A percentile compares a stretch with the other conserved stretches of the same genome.
phyloP scores from a whole-genome alignment of 2,329 filamentous ascomycete genomes.

The Chaetomium strumarium region DNA sequence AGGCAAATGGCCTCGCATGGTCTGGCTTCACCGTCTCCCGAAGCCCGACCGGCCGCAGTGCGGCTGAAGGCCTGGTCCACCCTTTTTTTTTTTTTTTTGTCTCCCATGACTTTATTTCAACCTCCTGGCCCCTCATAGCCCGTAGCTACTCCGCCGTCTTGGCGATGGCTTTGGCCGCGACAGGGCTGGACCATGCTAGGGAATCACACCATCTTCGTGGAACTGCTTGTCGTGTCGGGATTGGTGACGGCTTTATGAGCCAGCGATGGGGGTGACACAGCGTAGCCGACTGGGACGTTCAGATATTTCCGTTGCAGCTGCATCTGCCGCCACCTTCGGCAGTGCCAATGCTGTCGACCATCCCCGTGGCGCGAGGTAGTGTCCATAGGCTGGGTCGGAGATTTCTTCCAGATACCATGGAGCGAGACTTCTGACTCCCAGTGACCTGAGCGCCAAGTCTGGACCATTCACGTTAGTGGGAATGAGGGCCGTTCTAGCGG shows the following conservation, averaged over 20 bases:
- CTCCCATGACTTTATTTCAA: slow-evolving; percentile 13
- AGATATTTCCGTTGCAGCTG: background rate
- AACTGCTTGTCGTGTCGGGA: slow-evolving; percentile 13
- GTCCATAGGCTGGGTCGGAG: background rate
- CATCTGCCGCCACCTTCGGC: background rate
- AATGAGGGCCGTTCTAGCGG: too few relatives aligned
- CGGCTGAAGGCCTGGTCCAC: slow-evolving; percentile 19
- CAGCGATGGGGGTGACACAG: background rate
- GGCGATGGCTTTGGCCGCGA: slow-evolving; percentile 13
- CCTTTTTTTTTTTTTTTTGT: background rate
- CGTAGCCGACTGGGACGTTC: background rate
- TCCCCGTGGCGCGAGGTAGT: background rate
- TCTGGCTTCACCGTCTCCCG: background rate
- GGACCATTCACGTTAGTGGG: too few relatives aligned
- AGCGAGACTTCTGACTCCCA: background rate
- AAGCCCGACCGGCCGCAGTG: slow-evolving; percentile 20
- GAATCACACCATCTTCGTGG: background rate
- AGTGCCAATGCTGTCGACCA: too few relatives aligned
- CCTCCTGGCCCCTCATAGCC: background rate
- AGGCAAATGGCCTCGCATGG: slow-evolving; percentile 7
- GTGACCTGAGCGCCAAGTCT: background rate
- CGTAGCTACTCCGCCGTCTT: slow-evolving; percentile 6
- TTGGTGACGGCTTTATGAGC: slow-evolving; percentile 15
- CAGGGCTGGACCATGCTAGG: slow-evolving; percentile 1
- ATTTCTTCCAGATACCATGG: too few relatives aligned